Base-by-base conservation (phyloP, 805 yeast species). In the Wickerhamiella galacta region DNA sequence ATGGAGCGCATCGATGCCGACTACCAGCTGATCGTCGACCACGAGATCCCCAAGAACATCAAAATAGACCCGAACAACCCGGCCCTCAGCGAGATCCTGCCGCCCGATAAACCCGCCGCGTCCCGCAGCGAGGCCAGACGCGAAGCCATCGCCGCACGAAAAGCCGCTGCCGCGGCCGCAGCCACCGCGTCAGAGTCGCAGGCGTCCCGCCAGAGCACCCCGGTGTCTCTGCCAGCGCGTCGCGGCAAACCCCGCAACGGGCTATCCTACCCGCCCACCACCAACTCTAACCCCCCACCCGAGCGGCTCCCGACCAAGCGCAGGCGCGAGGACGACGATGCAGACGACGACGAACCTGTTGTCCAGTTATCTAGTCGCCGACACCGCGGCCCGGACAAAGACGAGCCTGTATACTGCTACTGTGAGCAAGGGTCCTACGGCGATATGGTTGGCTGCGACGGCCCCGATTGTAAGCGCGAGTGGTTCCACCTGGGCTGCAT, bases 371-470 rank as follows among this genome's bases (percentile, higher is more conserved):
- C 38, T 20, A 16, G 34, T 17, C 34, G 42, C 27, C 30, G 48
- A 17, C 33, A 49, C 35, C 15, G 33, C 25, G 28, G 31, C 8
- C 26, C 27, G 22, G 34, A 42, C 36, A 54, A 51, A 30, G 64
- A 62, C 16, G 95, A 85, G 48, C 93, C 93, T 1, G 70, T 83
- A 2, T 87, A 87, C 53, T 90, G 98, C 55, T 85, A 87, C 58
- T 90, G 98, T 58, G 81, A 83, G 52, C 95, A 85, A 52, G 93
- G 85, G 1, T 87, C 95, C 4, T 90, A 79, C 51, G 98, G 98
- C 14, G 96, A 90, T 49, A 90, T 90, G 98, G 95, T 90, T 39
- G 98, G 93, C 2, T 90, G 98, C 58, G 98, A 90, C 49, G 95
- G 95, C 9, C 85, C 80, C 22, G 72, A 75, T 37, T 87, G 96